Conservation (phyloP, 495 filamentous ascomycete species). For the Xylaria bambusicola region DNA sequence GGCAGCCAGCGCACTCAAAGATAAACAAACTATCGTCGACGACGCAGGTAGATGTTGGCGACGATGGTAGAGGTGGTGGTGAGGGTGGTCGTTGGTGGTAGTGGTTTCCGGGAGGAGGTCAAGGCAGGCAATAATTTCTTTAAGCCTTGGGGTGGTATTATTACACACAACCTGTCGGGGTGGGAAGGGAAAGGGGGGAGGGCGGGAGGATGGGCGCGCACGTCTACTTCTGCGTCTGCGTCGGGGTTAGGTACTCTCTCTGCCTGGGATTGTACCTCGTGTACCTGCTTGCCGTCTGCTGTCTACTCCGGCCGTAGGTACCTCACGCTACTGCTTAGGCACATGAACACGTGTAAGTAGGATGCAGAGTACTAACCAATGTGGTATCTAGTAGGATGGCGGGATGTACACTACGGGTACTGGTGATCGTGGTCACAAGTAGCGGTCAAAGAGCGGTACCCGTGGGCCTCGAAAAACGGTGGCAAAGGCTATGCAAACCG, state of each 20-base stretch:
- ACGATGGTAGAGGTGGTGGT: neutral
- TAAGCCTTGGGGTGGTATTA: conserved; percentile 10
- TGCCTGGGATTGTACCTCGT: too few species aligned
- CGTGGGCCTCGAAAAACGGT: too few species aligned
- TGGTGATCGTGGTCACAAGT: conserved; percentile 6
- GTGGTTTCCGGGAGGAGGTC: neutral
- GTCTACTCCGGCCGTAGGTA: too few species aligned
- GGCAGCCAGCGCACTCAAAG: conserved; percentile 15
- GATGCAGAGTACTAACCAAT: too few species aligned
- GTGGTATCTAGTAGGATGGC: too few species aligned
- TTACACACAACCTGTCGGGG: conserved; percentile 5
- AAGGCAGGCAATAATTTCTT: conserved; percentile 10
- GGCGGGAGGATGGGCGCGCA: conserved; percentile 9
- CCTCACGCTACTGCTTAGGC: too few species aligned
- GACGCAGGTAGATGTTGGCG: neutral
- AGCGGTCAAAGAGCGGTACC: conserved; percentile 22
- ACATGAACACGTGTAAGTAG: too few species aligned
- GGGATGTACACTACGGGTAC: neutral
- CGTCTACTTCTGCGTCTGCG: too few species aligned
- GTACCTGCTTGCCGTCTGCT: too few species aligned
- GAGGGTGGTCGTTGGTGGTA: neutral
- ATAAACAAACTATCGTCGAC: conserved; percentile 8
- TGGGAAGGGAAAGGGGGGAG: conserved; percentile 8
- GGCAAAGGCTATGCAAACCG: too few species aligned
- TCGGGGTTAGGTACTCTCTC: conserved; percentile 4